Percentiles rank a stretch among this genome's conserved stretches.
phyloP scores from a whole-genome alignment of 257 asterid species.

The Petunia axillaris region DNA sequence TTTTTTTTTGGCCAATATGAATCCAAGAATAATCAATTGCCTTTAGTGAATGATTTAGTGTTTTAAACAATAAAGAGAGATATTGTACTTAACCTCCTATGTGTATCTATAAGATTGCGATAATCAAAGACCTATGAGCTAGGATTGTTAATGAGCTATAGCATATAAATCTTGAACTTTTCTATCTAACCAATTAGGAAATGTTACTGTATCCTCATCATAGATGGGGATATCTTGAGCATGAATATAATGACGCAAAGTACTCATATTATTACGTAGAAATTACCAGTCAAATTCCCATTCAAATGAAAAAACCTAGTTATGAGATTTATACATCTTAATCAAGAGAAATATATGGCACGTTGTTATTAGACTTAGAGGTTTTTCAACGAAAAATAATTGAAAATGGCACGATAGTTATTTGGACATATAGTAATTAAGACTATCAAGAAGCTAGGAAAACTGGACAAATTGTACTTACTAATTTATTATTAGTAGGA shows the following conservation, averaged over 20 bases:
- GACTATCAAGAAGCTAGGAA: too few species aligned
- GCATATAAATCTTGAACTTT: background rate
- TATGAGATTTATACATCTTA: background rate
- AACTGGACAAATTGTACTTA: background rate
- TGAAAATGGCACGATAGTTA: too few species aligned
- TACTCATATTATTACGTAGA: background rate
- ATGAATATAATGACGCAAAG: background rate
- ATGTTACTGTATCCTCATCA: background rate
- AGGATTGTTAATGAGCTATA: background rate
- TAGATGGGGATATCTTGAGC: background rate
- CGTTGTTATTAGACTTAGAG: too few species aligned
- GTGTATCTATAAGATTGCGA: slow-evolving; percentile 17
- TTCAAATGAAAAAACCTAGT: background rate
- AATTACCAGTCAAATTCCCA: background rate
- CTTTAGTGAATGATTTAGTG: background rate
- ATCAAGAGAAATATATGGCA: background rate
- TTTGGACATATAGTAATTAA: too few species aligned
- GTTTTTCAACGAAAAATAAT: too few species aligned
- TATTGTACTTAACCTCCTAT: slow-evolving; percentile 21
- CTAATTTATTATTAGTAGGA: background rate
- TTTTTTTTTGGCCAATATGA: slow-evolving; percentile 13
- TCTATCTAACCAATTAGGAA: slow-evolving; percentile 13
- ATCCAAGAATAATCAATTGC: slow-evolving; percentile 6
- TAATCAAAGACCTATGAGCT: slow-evolving; percentile 11
- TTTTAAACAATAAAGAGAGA: background rate